phyloP scores from a whole-genome alignment of 2,329 filamentous ascomycete species.

The Pseudopyrenochaeta lycopersici region DNA sequence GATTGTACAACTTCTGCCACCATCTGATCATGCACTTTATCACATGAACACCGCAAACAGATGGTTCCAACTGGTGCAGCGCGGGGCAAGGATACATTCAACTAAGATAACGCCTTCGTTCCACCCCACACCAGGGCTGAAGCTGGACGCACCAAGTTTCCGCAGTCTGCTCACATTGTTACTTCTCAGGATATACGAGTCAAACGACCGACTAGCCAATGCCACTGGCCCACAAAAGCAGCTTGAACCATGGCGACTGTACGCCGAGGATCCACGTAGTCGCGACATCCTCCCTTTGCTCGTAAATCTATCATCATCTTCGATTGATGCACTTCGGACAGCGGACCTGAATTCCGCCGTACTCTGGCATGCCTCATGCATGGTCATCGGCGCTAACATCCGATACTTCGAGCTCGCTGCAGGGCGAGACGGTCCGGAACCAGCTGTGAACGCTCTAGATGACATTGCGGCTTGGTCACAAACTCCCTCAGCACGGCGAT shows the following conservation, averaged over 20 bases:
- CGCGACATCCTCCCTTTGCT: slow-evolving; percentile 49
- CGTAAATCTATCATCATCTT: slow-evolving; percentile 49
- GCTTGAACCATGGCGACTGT: slow-evolving; percentile 52
- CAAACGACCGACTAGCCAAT: slow-evolving; percentile 43
- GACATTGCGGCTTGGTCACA: slow-evolving; percentile 62
- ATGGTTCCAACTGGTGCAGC: slow-evolving; percentile 43
- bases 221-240: slow-evolving; percentile 37
- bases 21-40: slow-evolving; percentile 57
- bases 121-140: slow-evolving; percentile 42
- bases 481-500: slow-evolving; percentile 59
- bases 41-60: slow-evolving; percentile 49
- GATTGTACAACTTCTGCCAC: slow-evolving; percentile 56
- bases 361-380: slow-evolving; percentile 64
- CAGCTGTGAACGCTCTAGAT: slow-evolving; percentile 59
- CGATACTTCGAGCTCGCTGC: slow-evolving; percentile 63
- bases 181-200: slow-evolving; percentile 44
- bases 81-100: slow-evolving; percentile 39
- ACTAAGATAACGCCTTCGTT: slow-evolving; percentile 45
- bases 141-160: slow-evolving; percentile 40
- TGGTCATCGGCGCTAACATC: slow-evolving; percentile 61
- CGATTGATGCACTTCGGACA: slow-evolving; percentile 53
- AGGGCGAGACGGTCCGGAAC: slow-evolving; percentile 57
- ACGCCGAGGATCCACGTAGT: slow-evolving; percentile 58
- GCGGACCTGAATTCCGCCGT: slow-evolving; percentile 61
- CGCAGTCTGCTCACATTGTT: slow-evolving; percentile 44